Percentiles rank a stretch among this genome's conserved stretches.
Conservation (phyloP, 768 basidiomycete genomes). For the Auricularia sp. region DNA sequence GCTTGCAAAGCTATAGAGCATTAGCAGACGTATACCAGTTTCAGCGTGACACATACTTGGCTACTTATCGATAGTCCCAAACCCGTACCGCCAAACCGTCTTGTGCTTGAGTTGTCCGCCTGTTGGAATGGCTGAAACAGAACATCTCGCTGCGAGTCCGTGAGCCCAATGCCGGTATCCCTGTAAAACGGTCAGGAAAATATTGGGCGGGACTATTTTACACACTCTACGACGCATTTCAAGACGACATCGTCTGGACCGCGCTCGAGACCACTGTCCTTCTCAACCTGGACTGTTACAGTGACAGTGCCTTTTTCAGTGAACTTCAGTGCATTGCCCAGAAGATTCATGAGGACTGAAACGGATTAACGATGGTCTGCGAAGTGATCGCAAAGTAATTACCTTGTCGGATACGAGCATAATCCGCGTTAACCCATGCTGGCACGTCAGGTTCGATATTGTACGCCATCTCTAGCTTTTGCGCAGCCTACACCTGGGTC, state of each 20-base stretch:
- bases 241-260: slow-evolving; percentile 37
- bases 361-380: background rate
- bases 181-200: slow-evolving; percentile 20
- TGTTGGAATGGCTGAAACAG: slow-evolving; percentile 71
- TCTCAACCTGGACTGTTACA: slow-evolving; percentile 49
- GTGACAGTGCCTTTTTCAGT: slow-evolving; percentile 53
- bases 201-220: background rate
- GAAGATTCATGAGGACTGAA: slow-evolving; percentile 63
- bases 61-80: slow-evolving; percentile 61
- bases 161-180: slow-evolving; percentile 53
- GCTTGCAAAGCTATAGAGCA: slow-evolving; percentile 49
- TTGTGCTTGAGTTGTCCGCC: slow-evolving; percentile 69
- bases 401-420: slow-evolving; percentile 67
- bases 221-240: slow-evolving; percentile 57
- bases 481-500: slow-evolving; percentile 35
- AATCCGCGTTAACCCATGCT: slow-evolving; percentile 63
- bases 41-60: too few relatives aligned
- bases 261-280: slow-evolving; percentile 13
- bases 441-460: slow-evolving; percentile 61
- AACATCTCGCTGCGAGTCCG: slow-evolving; percentile 43
- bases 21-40: too few relatives aligned
- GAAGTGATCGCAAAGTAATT: slow-evolving; percentile 6
- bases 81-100: slow-evolving; percentile 70
- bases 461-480: slow-evolving; percentile 63
- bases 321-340: slow-evolving; percentile 71